These are phyloP conservation scores for Lolium multiflorum DNA, from an alignment of 176 grass and related monocot genomes.

Conservation along the genomic window DNA sequence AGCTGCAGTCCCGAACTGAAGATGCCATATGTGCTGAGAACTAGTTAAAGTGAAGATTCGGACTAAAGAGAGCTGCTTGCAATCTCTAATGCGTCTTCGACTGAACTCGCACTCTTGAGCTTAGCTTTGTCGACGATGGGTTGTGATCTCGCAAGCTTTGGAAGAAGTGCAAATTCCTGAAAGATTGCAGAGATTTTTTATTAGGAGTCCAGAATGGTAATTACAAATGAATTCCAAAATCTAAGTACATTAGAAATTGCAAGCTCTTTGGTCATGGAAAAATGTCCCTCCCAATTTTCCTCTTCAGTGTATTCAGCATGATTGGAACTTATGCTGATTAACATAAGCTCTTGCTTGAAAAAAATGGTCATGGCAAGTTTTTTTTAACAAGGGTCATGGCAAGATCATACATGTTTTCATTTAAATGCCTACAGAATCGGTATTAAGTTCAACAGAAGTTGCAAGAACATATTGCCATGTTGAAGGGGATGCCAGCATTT, in stretches of 20 bases:
- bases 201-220: conserved; percentile 4
- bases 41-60: not conserved
- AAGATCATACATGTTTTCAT: not conserved
- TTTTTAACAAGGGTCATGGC: not conserved
- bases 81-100: conserved; percentile 84
- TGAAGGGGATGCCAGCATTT: not conserved
- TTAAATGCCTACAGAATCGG: conserved; percentile 10
- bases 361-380: not conserved
- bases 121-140: conserved; percentile 78
- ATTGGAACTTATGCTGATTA: not conserved
- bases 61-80: conserved; percentile 54
- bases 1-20: not conserved
- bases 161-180: conserved; percentile 88
- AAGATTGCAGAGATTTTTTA: conserved; percentile 30
- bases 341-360: not conserved
- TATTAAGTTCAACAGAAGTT: conserved; percentile 14
- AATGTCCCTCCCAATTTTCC: not conserved
- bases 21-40: conserved; percentile 4
- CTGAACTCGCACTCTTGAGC: conserved; percentile 67
- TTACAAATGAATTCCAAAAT: not conserved
- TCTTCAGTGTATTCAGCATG: not conserved
- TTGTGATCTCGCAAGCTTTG: conserved; percentile 70
- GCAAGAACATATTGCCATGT: not conserved
- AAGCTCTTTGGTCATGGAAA: conserved; percentile 12
- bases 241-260: not conserved